A percentile compares a stretch with the other conserved stretches of the same genome.
These are phyloP conservation scores for Auricularia heimuer DNA, from an alignment of 768 basidiomycete genomes.

Conservation along the genomic window DNA sequence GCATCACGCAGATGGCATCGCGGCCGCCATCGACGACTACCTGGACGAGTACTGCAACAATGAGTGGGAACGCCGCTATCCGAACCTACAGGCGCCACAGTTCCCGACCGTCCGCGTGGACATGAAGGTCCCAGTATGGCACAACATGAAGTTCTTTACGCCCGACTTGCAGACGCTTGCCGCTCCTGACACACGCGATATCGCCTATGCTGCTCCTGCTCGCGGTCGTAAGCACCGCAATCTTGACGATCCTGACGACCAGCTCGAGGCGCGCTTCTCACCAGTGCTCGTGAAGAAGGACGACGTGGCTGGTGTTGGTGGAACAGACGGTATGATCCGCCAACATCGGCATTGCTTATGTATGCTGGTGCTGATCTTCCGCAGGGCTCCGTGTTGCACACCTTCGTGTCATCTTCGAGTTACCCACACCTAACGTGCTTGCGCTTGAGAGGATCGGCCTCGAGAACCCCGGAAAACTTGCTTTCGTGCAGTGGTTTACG, in stretches of 20 bases:
- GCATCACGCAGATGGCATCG: background rate
- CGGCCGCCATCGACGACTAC: background rate
- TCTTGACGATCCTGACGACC: background rate
- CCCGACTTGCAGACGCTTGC: constrained; percentile 17
- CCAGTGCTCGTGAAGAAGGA: background rate
- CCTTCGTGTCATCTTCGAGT: background rate
- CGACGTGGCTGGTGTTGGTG: background rate
- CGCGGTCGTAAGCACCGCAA: constrained; percentile 1
- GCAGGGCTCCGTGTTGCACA: background rate
- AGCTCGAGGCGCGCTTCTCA: background rate
- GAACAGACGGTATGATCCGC: background rate
- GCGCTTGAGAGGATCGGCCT: background rate
- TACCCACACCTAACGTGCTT: background rate
- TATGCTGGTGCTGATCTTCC: background rate
- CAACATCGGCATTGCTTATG: background rate
- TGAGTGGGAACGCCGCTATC: background rate
- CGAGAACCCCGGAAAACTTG: background rate
- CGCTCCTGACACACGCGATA: constrained; percentile 15
- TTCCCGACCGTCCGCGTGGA: background rate
- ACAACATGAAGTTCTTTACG: constrained; percentile 22
- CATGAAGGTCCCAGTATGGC: constrained; percentile 11
- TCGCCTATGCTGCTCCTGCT: constrained; percentile 12
- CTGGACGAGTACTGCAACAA: background rate
- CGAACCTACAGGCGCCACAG: background rate
- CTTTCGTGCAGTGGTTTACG: background rate